Percentiles rank a stretch among this genome's conserved stretches.
phyloP scores from a whole-genome alignment of 164 flowering plant species.

The Vitis riparia region DNA sequence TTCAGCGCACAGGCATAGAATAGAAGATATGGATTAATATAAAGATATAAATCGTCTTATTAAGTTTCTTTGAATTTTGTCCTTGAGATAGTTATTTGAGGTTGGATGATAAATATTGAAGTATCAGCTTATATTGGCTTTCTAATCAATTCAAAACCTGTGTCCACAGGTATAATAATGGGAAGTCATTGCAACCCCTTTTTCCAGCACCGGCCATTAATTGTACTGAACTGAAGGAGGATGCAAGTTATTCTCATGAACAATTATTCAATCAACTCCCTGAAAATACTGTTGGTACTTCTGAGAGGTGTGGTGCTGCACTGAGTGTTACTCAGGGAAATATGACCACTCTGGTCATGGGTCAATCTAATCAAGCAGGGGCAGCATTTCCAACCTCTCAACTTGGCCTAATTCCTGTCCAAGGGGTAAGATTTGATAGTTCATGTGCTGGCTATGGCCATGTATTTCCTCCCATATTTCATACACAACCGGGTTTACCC shows the following conservation, averaged over 20 bases:
- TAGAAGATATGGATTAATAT: too few species aligned
- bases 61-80: too few species aligned
- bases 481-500: conserved; percentile 8
- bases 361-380: conserved; percentile 16
- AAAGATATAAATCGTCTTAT: too few species aligned
- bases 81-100: too few species aligned
- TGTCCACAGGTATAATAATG: conserved; percentile 24
- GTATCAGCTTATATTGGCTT: neutral
- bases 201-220: conserved; percentile 1
- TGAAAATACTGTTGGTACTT: neutral
- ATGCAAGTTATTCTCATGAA: conserved; percentile 9
- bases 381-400: conserved; percentile 20
- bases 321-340: conserved; percentile 7
- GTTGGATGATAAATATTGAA: too few species aligned
- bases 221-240: conserved; percentile 8
- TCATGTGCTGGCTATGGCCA: conserved; percentile 23
- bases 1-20: too few species aligned
- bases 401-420: conserved; percentile 25
- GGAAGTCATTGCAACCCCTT: conserved; percentile 18
- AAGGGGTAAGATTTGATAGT: conserved; percentile 26
- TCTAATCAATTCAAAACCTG: neutral
- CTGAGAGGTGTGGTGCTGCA: conserved; percentile 1
- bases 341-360: conserved; percentile 7
- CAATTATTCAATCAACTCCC: neutral
- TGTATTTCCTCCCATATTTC: conserved; percentile 19